phyloP scores from a whole-genome alignment of 176 grass and related monocot genomes.

The Oryza glumipatula region DNA sequence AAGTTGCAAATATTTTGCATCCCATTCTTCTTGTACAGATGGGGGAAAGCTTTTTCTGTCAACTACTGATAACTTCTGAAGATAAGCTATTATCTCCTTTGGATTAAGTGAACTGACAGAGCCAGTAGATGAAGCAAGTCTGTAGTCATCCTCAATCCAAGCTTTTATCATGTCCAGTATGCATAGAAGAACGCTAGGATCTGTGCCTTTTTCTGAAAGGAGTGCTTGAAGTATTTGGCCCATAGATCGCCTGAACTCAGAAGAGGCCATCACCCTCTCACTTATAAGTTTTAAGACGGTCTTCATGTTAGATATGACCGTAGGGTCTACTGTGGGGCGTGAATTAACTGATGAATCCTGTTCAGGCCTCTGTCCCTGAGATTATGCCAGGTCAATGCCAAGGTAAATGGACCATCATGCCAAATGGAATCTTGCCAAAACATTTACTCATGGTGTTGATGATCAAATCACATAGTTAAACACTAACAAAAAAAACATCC shows the following conservation, averaged over 20 bases:
- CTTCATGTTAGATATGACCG: constrained; percentile 90
- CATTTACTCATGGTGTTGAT: not conserved
- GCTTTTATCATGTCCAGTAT: constrained; percentile 88
- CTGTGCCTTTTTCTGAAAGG: constrained; percentile 87
- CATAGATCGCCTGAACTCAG: constrained; percentile 84
- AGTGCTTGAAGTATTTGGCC: constrained; percentile 78
- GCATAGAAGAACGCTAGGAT: constrained; percentile 79
- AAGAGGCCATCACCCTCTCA: constrained; percentile 82
- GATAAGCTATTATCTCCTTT: constrained; percentile 92
- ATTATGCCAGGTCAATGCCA: constrained; percentile 35
- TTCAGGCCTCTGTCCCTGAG: constrained; percentile 88
- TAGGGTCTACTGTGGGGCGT: constrained; percentile 65
- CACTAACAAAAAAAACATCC: not conserved
- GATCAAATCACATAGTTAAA: constrained; percentile 21
- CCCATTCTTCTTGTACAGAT: constrained; percentile 86
- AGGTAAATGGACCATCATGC: not conserved
- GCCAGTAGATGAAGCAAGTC: constrained; percentile 59
- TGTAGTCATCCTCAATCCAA: constrained; percentile 91
- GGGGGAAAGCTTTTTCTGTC: constrained; percentile 81
- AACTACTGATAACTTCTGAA: constrained; percentile 94
- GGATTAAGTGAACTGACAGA: constrained; percentile 59
- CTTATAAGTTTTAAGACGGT: constrained; percentile 79
- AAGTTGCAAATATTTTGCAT: constrained; percentile 88
- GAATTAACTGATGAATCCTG: constrained; percentile 80
- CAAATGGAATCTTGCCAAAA: not conserved